phyloP scores from a whole-genome alignment of 2,329 filamentous ascomycete genomes.

The Neopestalotiopsis sp. region DNA sequence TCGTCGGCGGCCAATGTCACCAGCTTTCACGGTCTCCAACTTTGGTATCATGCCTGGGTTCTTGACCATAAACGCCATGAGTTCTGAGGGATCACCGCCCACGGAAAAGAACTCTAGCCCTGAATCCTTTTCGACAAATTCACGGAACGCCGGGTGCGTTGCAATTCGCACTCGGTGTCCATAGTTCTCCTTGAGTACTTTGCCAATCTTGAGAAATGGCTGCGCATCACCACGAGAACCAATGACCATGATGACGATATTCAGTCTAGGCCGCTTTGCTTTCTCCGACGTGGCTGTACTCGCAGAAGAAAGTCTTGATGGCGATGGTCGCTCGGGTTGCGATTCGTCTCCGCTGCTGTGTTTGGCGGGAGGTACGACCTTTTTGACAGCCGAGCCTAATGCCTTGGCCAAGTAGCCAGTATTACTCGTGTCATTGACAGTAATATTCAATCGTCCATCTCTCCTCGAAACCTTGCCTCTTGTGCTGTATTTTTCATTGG shows the following conservation, averaged over 20 bases:
- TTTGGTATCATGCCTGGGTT: conserved; percentile 80
- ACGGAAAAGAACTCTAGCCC: conserved; percentile 82
- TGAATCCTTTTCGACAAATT: conserved; percentile 75
- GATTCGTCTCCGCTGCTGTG: conserved; percentile 27
- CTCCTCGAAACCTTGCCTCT: conserved; percentile 68
- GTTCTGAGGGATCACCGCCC: conserved; percentile 77
- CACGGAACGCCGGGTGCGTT: conserved; percentile 77
- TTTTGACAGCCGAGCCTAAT: conserved; percentile 66
- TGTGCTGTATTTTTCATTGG: conserved; percentile 68
- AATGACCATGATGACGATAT: conserved; percentile 85
- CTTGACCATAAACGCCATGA: conserved; percentile 91
- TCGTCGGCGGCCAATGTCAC: conserved; percentile 72
- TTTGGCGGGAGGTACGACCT: conserved; percentile 50
- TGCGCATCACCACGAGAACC: conserved; percentile 82
- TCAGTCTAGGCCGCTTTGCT: conserved; percentile 58
- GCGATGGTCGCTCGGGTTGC: conserved; percentile 18
- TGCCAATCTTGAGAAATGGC: conserved; percentile 77
- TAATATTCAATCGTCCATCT: conserved; percentile 75
- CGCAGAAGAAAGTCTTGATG: conserved; percentile 35
- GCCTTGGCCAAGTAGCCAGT: conserved; percentile 77
- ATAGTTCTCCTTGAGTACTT: conserved; percentile 71
- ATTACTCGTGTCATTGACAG: conserved; percentile 71
- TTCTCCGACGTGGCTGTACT: conserved; percentile 37
- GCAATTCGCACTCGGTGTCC: conserved; percentile 79
- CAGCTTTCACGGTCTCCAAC: conserved; percentile 72